Evolutionary conservation across 495 filamentous ascomycete genomes (phyloP).

Genomic region (Hypomontagnella monticulosa): DNA sequence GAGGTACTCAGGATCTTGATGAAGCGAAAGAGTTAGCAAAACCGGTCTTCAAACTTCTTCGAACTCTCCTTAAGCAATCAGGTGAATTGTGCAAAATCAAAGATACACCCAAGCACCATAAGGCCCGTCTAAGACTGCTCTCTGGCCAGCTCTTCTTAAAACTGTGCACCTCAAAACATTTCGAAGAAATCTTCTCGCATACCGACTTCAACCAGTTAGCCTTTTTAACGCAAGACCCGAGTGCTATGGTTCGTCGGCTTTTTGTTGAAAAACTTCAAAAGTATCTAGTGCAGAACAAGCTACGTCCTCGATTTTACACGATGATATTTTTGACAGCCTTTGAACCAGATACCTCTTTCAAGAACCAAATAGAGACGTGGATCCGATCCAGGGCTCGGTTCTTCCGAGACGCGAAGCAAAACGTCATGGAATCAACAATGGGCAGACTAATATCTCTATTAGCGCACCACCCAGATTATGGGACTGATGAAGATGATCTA

Average conservation of each 20-base stretch:
- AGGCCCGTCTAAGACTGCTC: conserved; percentile 77
- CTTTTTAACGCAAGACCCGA: conserved; percentile 78
- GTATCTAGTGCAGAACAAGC: conserved; percentile 72
- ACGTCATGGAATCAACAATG: conserved; percentile 84
- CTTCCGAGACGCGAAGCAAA: conserved; percentile 62
- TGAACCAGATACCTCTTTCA: conserved; percentile 76
- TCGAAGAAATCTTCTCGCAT: conserved; percentile 78
- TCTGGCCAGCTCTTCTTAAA: conserved; percentile 87
- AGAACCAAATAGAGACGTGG: conserved; percentile 83
- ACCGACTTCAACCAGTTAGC: conserved; percentile 82
- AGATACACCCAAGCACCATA: conserved; percentile 78
- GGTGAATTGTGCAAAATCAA: conserved; percentile 82
- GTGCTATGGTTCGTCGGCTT: conserved; percentile 74
- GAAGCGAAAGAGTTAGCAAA: conserved; percentile 70
- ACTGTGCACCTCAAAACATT: conserved; percentile 74
- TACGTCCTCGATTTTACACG: conserved; percentile 83
- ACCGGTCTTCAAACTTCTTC: conserved; percentile 80
- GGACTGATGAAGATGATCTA: conserved; percentile 71
- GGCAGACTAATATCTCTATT: conserved; percentile 85
- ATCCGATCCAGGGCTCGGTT: conserved; percentile 77
- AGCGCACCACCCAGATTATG: conserved; percentile 95
- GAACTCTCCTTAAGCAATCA: conserved; percentile 73
- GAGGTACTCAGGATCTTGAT: conserved; percentile 67
- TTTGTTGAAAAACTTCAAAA: conserved; percentile 90
- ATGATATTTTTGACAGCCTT: conserved; percentile 90